Evolutionary conservation across 768 basidiomycete genomes (phyloP).

Genomic region (Amanita subjunquillea): DNA sequence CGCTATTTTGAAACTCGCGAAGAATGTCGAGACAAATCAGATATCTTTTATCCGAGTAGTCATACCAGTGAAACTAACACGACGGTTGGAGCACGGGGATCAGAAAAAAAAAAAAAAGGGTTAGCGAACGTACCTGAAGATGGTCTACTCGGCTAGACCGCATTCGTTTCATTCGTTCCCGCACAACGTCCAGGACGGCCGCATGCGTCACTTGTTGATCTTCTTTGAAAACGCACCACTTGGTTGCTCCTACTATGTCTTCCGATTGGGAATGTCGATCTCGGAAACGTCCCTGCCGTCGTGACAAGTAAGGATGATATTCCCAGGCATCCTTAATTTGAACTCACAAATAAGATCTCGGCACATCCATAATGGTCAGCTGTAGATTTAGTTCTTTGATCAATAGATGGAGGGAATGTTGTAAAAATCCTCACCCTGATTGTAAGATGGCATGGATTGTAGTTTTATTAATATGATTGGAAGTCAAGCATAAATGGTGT

Average conservation of each 20-base stretch:
- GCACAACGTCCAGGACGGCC: constrained; percentile 51
- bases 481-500: neutral
- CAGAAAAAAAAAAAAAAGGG: neutral
- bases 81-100: neutral
- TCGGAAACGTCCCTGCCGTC: constrained; percentile 58
- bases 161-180: constrained; percentile 66
- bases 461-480: neutral
- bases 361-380: constrained; percentile 86
- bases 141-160: constrained; percentile 50
- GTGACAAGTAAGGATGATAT: neutral
- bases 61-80: constrained; percentile 71
- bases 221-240: constrained; percentile 74
- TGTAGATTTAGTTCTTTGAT: constrained; percentile 14
- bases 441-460: neutral
- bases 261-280: constrained; percentile 28
- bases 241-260: constrained; percentile 62
- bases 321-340: neutral
- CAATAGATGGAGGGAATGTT: neutral
- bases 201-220: constrained; percentile 34
- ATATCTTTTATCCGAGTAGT: constrained; percentile 42
- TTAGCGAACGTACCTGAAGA: constrained; percentile 43
- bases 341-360: constrained; percentile 67
- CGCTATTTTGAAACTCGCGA: constrained; percentile 46
- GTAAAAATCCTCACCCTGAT: constrained; percentile 17
- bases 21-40: constrained; percentile 37